Conservation (phyloP, 306 rosid genomes). For the Oxytropis ochrocephala region DNA sequence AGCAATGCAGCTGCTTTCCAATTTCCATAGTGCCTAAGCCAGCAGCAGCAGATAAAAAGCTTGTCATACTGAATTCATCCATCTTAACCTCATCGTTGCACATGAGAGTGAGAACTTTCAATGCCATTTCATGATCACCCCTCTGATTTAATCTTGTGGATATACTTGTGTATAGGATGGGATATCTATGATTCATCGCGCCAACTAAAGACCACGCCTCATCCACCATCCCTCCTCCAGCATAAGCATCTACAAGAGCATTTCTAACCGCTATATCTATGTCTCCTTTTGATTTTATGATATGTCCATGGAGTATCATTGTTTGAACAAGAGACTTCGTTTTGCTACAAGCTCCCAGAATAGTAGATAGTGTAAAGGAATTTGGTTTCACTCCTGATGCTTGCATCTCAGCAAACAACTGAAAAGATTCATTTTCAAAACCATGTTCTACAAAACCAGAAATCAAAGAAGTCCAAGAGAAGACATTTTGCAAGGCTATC, state of each 20-base stretch:
- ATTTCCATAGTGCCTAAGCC: constrained; percentile 43
- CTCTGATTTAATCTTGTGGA: constrained; percentile 49
- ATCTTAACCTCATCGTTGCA: constrained; percentile 37
- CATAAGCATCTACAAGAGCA: constrained; percentile 73
- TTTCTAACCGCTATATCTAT: constrained; percentile 45
- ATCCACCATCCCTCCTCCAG: constrained; percentile 39
- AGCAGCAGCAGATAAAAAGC: constrained; percentile 66
- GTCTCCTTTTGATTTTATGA: constrained; percentile 42
- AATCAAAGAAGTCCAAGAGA: constrained; percentile 69
- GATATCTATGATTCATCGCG: constrained; percentile 45
- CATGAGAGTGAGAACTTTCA: constrained; percentile 41
- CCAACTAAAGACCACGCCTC: constrained; percentile 45
- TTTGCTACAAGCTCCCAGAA: constrained; percentile 45
- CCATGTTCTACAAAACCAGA: constrained; percentile 55
- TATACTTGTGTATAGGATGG: constrained; percentile 57
- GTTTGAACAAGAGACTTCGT: constrained; percentile 34
- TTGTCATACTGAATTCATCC: constrained; percentile 56
- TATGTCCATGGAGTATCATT: constrained; percentile 43
- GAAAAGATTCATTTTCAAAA: constrained; percentile 41
- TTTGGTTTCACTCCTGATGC: constrained; percentile 51
- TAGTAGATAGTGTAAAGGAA: constrained; percentile 43
- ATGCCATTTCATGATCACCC: constrained; percentile 45
- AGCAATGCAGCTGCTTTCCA: constrained; percentile 59
- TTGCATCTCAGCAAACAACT: constrained; percentile 45
- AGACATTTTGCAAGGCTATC: constrained; percentile 42